These are phyloP conservation scores for Rhexocercosporidium sp. DNA, from an alignment of 2,329 filamentous ascomycete species.

Conservation along the genomic window DNA sequence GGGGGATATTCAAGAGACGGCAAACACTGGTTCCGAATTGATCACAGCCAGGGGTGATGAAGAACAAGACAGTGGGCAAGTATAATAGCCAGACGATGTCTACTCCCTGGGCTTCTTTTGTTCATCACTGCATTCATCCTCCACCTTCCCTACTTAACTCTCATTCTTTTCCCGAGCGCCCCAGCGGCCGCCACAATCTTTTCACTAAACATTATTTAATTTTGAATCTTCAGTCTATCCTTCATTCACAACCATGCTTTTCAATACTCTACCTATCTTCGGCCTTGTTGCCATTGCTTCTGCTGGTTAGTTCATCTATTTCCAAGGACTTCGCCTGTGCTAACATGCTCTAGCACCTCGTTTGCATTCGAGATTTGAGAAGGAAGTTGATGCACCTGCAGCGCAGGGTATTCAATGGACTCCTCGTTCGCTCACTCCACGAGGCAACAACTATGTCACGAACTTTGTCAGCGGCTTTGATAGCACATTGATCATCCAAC, in stretches of 20 bases:
- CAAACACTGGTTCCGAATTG: conserved; percentile 33
- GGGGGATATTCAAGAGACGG: conserved; percentile 32
- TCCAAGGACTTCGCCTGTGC: not conserved
- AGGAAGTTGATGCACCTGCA: conserved; percentile 27
- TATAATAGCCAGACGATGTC: conserved; percentile 31
- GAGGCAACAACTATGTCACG: conserved; percentile 20
- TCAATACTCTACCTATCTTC: conserved; percentile 33
- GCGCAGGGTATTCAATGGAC: conserved; percentile 34
- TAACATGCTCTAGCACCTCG: conserved; percentile 33
- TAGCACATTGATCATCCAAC: conserved; percentile 22
- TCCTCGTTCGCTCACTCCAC: conserved; percentile 19
- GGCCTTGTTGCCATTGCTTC: conserved; percentile 33
- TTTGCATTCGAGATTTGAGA: conserved; percentile 31
- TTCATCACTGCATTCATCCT: conserved; percentile 33
- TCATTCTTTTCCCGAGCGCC: conserved; percentile 41
- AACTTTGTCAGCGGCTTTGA: conserved; percentile 16
- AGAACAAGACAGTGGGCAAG: conserved; percentile 19
- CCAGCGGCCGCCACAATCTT: conserved; percentile 39
- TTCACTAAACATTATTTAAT: conserved; percentile 32
- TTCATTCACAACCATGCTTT: conserved; percentile 35
- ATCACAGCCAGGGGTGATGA: conserved; percentile 16
- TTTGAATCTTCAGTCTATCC: conserved; percentile 18
- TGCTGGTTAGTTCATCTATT: conserved; percentile 31
- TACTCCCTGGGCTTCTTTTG: conserved; percentile 13
- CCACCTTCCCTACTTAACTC: conserved; percentile 23